Conservation (phyloP, 2,329 filamentous ascomycete genomes). For the Alternaria angustiovoidea region DNA sequence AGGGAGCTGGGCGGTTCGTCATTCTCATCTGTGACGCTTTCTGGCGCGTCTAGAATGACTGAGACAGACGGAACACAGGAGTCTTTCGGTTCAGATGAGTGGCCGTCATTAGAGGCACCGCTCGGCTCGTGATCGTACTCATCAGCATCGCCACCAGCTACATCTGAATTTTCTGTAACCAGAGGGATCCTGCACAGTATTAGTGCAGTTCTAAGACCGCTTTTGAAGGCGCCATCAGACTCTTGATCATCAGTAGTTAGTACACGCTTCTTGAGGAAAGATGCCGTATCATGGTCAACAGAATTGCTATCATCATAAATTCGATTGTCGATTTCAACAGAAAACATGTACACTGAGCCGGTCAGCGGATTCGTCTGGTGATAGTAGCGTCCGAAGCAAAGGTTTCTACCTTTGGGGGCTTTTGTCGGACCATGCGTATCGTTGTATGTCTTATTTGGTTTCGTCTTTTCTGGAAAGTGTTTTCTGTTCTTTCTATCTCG, state of each 20-base stretch:
- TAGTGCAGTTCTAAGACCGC: not conserved
- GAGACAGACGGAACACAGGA: not conserved
- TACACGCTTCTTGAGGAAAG: not conserved
- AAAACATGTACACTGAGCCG: not conserved
- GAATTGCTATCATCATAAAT: not conserved
- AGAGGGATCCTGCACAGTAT: not conserved
- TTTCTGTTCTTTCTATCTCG: not conserved
- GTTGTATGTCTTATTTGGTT: slow-evolving; percentile 1
- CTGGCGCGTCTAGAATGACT: not conserved
- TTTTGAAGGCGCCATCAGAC: not conserved
- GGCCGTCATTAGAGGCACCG: not conserved
- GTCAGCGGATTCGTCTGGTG: slow-evolving; percentile 1
- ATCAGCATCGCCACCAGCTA: not conserved
- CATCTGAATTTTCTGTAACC: not conserved
- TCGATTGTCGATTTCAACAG: not conserved
- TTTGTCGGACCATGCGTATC: not conserved
- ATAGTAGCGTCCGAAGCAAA: not conserved
- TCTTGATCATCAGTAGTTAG: not conserved
- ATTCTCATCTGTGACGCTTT: not conserved
- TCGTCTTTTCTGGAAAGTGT: not conserved
- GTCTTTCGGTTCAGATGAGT: not conserved
- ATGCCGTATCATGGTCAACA: not conserved
- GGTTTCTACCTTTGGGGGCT: not conserved
- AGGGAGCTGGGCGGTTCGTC: slow-evolving; percentile 10
- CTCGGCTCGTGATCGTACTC: not conserved